A percentile compares a stretch with the other conserved stretches of the same genome.
Evolutionary conservation across 2,329 filamentous ascomycete genomes (phyloP).

Genomic region (Catunica adiposa): DNA sequence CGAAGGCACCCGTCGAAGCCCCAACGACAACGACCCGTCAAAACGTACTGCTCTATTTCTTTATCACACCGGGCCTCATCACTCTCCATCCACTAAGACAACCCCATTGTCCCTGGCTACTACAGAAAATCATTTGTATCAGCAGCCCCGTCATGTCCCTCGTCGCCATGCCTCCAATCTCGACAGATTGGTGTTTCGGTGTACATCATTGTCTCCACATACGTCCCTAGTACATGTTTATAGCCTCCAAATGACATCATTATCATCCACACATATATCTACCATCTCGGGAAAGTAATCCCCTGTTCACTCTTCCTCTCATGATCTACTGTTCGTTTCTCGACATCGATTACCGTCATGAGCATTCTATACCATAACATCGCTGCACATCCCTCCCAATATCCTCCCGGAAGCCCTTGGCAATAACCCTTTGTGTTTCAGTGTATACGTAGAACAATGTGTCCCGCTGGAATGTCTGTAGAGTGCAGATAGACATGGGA

Average conservation of each 20-base stretch:
- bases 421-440: background rate
- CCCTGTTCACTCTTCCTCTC: background rate
- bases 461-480: background rate
- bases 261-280: background rate
- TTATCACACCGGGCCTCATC: background rate
- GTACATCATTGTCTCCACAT: background rate
- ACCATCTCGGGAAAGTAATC: background rate
- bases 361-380: background rate
- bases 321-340: background rate
- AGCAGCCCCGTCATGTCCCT: background rate
- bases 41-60: background rate
- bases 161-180: background rate
- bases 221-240: background rate
- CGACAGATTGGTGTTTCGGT: background rate
- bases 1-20: background rate
- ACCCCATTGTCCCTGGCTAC: background rate
- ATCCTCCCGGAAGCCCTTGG: too few species aligned
- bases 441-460: background rate
- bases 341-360: too few species aligned
- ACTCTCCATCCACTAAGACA: background rate
- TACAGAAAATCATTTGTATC: background rate
- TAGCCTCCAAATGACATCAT: background rate
- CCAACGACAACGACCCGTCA: background rate
- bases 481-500: background rate
- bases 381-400: background rate